These are phyloP conservation scores for Fusarium sp. DNA, from an alignment of 2,329 filamentous ascomycete genomes.

Conservation along the genomic window DNA sequence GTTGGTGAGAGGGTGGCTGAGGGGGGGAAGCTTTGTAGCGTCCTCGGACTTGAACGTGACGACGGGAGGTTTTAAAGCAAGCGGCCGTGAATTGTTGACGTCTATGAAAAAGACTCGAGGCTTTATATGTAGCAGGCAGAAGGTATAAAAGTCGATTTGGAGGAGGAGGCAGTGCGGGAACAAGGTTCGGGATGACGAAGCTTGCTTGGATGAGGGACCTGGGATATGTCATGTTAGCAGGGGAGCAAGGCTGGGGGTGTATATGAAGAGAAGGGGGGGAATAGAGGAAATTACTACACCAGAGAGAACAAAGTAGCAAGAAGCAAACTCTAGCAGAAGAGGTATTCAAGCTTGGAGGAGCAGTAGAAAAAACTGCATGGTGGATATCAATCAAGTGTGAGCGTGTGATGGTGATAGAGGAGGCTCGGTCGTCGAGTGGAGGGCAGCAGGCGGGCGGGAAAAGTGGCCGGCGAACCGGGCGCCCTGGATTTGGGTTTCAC, in stretches of 20 bases:
- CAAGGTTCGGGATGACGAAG: constrained; percentile 24
- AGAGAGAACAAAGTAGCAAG: not conserved
- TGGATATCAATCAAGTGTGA: constrained; percentile 16
- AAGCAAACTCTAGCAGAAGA: not conserved
- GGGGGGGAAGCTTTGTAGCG: constrained; percentile 28
- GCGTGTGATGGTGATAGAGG: constrained; percentile 29
- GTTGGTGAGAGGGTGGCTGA: constrained; percentile 23
- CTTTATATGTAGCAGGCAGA: not conserved
- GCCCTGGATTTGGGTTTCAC: constrained; percentile 29
- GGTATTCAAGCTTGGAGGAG: not conserved
- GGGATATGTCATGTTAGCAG: constrained; percentile 28
- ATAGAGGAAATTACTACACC: not conserved
- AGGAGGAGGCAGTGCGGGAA: constrained; percentile 1
- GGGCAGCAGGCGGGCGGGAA: constrained; percentile 27
- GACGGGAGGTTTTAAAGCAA: not conserved
- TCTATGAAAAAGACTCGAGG: not conserved
- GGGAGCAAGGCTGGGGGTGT: not conserved
- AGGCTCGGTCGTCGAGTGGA: constrained; percentile 26
- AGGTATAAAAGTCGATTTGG: not conserved
- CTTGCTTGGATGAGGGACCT: constrained; percentile 30
- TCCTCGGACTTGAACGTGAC: constrained; percentile 1
- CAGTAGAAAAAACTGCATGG: not conserved
- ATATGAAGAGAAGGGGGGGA: not conserved
- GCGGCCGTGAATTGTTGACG: not conserved
- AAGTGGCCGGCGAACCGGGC: constrained; percentile 40